Evolutionary conservation across 2,329 filamentous ascomycete species (phyloP).

Genomic region (Sclerotinia subarctica): DNA sequence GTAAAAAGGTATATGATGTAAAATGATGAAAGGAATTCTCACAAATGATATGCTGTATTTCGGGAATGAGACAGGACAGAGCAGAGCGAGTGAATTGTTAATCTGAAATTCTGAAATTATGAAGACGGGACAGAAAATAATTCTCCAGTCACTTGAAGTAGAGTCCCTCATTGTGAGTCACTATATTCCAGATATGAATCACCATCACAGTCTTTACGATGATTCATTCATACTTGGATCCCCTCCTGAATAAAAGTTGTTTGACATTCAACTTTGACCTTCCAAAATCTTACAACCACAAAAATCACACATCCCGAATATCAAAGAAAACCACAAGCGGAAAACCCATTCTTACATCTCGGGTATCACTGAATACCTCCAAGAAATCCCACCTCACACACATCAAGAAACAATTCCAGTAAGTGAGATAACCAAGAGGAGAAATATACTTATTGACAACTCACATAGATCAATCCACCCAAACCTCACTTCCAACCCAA

Average conservation of each 20-base stretch:
- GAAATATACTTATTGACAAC: background rate
- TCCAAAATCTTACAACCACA: background rate
- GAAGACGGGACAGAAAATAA: background rate
- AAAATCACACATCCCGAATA: background rate
- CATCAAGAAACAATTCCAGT: background rate
- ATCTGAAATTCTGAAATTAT: background rate
- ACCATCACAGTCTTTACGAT: background rate
- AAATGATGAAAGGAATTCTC: accelerated
- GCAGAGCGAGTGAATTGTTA: background rate
- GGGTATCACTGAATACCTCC: background rate
- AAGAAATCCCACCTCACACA: background rate
- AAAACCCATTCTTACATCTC: background rate
- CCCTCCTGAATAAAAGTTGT: background rate
- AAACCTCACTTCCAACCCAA: too few species aligned
- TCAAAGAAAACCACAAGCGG: background rate
- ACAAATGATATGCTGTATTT: background rate
- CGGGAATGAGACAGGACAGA: too few species aligned
- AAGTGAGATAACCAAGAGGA: background rate
- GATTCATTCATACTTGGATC: background rate
- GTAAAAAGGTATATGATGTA: too few species aligned
- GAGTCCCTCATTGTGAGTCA: background rate
- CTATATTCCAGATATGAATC: too few species aligned
- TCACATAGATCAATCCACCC: background rate
- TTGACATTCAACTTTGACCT: background rate
- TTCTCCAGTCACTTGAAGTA: background rate